A percentile compares a stretch with the other conserved stretches of the same genome.
Evolutionary conservation across 2,329 filamentous ascomycete species (phyloP).

Genomic region (Boeremia lycopersici): DNA sequence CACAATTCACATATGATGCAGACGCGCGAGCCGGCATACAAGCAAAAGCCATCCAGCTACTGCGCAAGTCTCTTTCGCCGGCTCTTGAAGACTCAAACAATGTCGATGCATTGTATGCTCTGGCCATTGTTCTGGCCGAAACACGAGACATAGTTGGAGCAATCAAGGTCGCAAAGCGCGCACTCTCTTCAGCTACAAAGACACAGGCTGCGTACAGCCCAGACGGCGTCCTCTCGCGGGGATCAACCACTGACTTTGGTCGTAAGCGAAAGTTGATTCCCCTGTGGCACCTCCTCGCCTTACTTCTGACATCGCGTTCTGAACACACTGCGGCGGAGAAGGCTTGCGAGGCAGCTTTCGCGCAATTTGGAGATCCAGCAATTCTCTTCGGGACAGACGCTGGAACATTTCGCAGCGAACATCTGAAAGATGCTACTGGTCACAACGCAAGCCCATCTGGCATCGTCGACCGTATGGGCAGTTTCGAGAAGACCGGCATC

Average conservation of each 20-base stretch:
- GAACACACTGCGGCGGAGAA: conserved; percentile 81
- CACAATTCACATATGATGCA: conserved; percentile 78
- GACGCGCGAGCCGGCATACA: conserved; percentile 74
- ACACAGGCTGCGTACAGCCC: conserved; percentile 34
- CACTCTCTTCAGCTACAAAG: conserved; percentile 64
- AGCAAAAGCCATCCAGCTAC: conserved; percentile 73
- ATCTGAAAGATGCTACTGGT: conserved; percentile 58
- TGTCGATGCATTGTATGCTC: conserved; percentile 77
- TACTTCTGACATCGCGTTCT: conserved; percentile 84
- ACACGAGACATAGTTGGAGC: conserved; percentile 79
- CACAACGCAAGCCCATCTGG: conserved; percentile 47
- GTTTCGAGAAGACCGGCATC: conserved; percentile 82
- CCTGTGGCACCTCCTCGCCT: conserved; percentile 87
- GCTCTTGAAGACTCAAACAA: conserved; percentile 70
- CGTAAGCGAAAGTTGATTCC: conserved; percentile 72
- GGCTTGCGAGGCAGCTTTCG: conserved; percentile 88
- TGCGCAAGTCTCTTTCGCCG: conserved; percentile 74
- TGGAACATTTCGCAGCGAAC: conserved; percentile 66
- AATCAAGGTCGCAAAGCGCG: conserved; percentile 80
- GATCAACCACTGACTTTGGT: conserved; percentile 39
- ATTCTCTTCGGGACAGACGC: conserved; percentile 67
- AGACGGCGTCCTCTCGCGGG: conserved; percentile 41
- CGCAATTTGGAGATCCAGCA: conserved; percentile 78
- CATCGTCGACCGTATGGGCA: conserved; percentile 79
- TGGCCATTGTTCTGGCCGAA: conserved; percentile 87